These are phyloP conservation scores for Cyclocybe cylindracea DNA, from an alignment of 768 basidiomycete genomes.

Conservation along the genomic window DNA sequence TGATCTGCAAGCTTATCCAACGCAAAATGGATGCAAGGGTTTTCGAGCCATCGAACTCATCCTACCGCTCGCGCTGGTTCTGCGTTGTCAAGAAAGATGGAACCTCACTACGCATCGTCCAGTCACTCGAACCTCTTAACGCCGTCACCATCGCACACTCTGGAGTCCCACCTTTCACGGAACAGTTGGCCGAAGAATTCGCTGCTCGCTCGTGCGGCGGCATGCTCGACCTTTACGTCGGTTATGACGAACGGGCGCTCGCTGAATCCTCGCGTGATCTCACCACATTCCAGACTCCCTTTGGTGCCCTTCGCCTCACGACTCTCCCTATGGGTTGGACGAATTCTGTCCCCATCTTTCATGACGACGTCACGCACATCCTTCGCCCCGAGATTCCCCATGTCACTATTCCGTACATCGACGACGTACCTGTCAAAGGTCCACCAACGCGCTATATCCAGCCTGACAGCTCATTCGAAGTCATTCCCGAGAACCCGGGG, in stretches of 20 bases:
- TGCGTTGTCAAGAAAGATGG: slow-evolving; percentile 36
- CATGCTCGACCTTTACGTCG: slow-evolving; percentile 34
- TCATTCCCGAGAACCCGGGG: slow-evolving; percentile 21
- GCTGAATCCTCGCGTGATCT: slow-evolving; percentile 29
- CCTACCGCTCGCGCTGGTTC: slow-evolving; percentile 39
- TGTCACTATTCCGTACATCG: slow-evolving; percentile 15
- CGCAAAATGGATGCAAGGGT: slow-evolving; percentile 37
- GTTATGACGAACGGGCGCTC: slow-evolving; percentile 34
- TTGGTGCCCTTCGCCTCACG: slow-evolving; percentile 25
- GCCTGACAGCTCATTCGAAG: slow-evolving; percentile 17
- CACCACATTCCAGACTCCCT: slow-evolving; percentile 41
- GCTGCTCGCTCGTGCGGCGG: slow-evolving; percentile 25
- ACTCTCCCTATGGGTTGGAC: slow-evolving; percentile 36
- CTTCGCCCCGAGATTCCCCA: slow-evolving; percentile 36
- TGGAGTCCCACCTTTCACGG: slow-evolving; percentile 27
- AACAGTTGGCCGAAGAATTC: slow-evolving; percentile 33
- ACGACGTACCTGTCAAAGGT: slow-evolving; percentile 19
- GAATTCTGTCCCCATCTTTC: slow-evolving; percentile 32
- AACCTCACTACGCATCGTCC: slow-evolving; percentile 30
- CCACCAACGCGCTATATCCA: slow-evolving; percentile 27
- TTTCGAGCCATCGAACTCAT: slow-evolving; percentile 37
- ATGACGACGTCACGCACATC: slow-evolving; percentile 38
- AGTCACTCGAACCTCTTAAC: slow-evolving; percentile 37
- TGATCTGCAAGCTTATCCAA: slow-evolving; percentile 30
- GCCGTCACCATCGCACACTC: slow-evolving; percentile 31